A percentile compares a stretch with the other conserved stretches of the same genome.
These are phyloP conservation scores for Vaccinium darrowii DNA, from an alignment of 148 eudicot genomes.

Conservation along the genomic window DNA sequence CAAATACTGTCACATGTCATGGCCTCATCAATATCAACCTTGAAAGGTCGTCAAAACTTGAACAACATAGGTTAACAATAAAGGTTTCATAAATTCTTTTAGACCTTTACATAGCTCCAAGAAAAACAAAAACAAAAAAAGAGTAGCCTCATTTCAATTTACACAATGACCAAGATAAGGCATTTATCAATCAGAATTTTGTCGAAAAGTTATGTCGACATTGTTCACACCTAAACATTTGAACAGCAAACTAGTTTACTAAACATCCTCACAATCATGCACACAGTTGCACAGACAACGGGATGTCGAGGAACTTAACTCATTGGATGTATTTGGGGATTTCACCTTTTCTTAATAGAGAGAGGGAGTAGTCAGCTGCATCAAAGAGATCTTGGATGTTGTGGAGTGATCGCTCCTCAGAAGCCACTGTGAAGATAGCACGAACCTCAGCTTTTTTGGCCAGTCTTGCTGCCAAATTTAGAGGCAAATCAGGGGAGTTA, in stretches of 20 bases:
- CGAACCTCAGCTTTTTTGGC: conserved; percentile 26
- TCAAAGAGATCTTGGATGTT: conserved; percentile 27
- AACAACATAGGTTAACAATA: neutral
- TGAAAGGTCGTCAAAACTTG: neutral
- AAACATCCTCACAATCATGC: no score
- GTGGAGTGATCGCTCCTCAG: conserved; percentile 26
- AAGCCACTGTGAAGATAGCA: conserved; percentile 21
- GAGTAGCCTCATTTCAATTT: neutral
- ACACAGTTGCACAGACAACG: neutral
- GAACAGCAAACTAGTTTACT: neutral
- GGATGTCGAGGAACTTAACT: neutral
- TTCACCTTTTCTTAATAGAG: conserved; percentile 22
- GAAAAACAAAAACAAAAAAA: neutral
- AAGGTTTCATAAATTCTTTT: neutral
- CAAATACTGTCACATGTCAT: no score
- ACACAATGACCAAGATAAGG: neutral
- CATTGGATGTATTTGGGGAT: conserved; percentile 26
- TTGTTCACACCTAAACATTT: neutral
- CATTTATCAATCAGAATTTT: neutral
- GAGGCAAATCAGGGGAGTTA: conserved; percentile 27
- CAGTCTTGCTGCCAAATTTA: conserved; percentile 22
- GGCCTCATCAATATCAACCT: no score
- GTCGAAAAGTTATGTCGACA: neutral
- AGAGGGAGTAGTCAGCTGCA: conserved; percentile 23
- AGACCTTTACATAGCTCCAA: neutral